Evolutionary conservation across 352 stramenopile species (phyloP), one percentile per base, ranked within the genome.

Genomic region (Lagenidium sp.): DNA sequence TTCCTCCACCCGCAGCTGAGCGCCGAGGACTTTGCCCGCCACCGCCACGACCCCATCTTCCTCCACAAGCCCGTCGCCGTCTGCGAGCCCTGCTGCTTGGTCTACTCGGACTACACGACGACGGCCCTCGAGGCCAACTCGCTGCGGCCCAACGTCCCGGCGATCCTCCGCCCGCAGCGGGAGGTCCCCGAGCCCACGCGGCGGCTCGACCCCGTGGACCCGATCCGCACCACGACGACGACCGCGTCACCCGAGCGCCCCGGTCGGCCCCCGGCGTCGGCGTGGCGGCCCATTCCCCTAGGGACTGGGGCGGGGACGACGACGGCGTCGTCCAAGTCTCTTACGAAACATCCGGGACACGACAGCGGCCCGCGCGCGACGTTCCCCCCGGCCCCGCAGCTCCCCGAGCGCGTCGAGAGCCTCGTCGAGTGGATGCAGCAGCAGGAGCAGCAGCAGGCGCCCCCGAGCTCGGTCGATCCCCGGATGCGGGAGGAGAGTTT

Each of bases 41-140:
- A 97, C 45, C 80, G 83, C 10, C 60, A 71, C 42, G 94, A 98
- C 45, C 88, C 93, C 13, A 82, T 98, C 20, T 98, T 98, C 53
- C 55, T 97, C 6, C 92, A 96, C 58, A 98, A 97, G 60, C 83
- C 72, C 3, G 82, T 89, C 4, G 58, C 65, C 2, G 79, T 97
- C 0, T 98, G 94, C 36, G 91, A 98, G 46, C 60, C 55, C 24
- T 98, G 92, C 57, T 98, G 82, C 41, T 67, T 98, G 16, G 80
- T 96, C 4, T 98, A 97, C 53, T 78, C 90, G 7, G 82, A 97
- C 56, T 92, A 86, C 50, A 62, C 62, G 21, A 89, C 79, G 7
- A 68, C 62, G 23, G 73, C 77, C 6, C 60, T 92, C 16, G 79
- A 92, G 51, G 57, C 63, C 10, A 92, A 92, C 36, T 80, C 58